Base-by-base conservation (phyloP, 2,329 filamentous ascomycete genomes). In the Colletotrichum sp. region DNA sequence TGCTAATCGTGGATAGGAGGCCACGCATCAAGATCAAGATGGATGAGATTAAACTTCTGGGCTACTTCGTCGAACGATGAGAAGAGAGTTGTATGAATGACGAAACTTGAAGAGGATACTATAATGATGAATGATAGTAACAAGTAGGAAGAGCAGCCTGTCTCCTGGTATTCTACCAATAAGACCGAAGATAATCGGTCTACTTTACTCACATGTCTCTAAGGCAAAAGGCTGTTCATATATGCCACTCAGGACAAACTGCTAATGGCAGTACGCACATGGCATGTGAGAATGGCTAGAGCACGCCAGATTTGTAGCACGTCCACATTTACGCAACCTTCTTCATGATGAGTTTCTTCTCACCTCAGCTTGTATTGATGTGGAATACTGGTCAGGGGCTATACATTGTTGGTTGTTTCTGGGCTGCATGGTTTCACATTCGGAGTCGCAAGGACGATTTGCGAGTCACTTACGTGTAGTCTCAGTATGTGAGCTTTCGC, bases 1-100 rank as follows among this genome's bases (percentile, higher is more conserved):
- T 55, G 65, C 28, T 59, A 55, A 24, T 52, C n/a, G n/a, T 21
- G n/a, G 12, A 39, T 15, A 32, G 5, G 60, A 34, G 16, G n/a
- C n/a, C 28, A 32, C 44, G 6, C n/a, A 21, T 7, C 1, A 49
- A 21, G 18, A n/a, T 49, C 3, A 49, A n/a, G 2, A 7, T 52
- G 44, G 2, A 2, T 49, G 44, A 52, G 3, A 52, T 52, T 2
- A 21, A 13, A 52, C 6, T 13, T 2, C 44, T 18, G 4, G 5
- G 55, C 24, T 59, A 6, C 26, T 18, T 59, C 15, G 15, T 18
- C 24, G 16, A 21, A 59, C 6, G 6, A 52, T 52, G 44, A 21
- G n/a, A 1, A 0, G 10, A 52, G 10, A 21, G 0, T 21, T 21
- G 2, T 13, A 10, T 52, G 0, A 7, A 13, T 52, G n/a, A 52